phyloP scores from a whole-genome alignment of 768 basidiomycete species.

The Suillus subluteus region DNA sequence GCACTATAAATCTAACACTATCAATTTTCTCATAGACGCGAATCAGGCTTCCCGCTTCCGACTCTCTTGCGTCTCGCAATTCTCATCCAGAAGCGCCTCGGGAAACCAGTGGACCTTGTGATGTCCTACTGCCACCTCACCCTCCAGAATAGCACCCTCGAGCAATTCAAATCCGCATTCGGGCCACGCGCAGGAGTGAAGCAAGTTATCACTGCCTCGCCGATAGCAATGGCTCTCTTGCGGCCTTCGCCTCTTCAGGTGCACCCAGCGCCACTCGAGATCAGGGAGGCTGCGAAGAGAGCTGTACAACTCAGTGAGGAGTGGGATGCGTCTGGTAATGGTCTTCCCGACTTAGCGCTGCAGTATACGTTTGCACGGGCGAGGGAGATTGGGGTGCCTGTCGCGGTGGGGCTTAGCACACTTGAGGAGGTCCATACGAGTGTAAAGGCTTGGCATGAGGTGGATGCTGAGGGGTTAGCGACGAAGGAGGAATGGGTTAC shows the following conservation, averaged over 20 bases:
- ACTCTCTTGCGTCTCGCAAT: conserved; percentile 83
- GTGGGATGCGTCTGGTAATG: conserved; percentile 41
- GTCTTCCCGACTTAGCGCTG: conserved; percentile 67
- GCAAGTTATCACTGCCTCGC: conserved; percentile 79
- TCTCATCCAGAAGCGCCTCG: conserved; percentile 69
- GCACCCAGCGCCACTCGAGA: conserved; percentile 70
- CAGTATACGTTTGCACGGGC: conserved; percentile 67
- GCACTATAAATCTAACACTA: neutral
- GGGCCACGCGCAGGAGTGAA: conserved; percentile 62
- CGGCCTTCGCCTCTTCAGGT: conserved; percentile 60
- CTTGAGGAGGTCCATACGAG: conserved; percentile 75
- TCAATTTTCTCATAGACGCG: neutral
- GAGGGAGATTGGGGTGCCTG: conserved; percentile 51
- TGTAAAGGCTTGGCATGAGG: conserved; percentile 66
- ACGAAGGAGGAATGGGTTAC: conserved; percentile 48
- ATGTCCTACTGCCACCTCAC: conserved; percentile 83
- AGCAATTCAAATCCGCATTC: conserved; percentile 59
- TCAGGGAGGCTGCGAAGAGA: conserved; percentile 47
- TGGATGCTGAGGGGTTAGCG: conserved; percentile 42
- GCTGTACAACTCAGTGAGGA: conserved; percentile 37
- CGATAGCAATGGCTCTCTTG: conserved; percentile 84
- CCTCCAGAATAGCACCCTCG: conserved; percentile 69
- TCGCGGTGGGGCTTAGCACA: conserved; percentile 75
- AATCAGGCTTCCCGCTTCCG: conserved; percentile 76
- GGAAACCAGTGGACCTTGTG: conserved; percentile 74